Conservation (phyloP, 345 rosid species). For the Arabidopsis thaliana region DNA sequence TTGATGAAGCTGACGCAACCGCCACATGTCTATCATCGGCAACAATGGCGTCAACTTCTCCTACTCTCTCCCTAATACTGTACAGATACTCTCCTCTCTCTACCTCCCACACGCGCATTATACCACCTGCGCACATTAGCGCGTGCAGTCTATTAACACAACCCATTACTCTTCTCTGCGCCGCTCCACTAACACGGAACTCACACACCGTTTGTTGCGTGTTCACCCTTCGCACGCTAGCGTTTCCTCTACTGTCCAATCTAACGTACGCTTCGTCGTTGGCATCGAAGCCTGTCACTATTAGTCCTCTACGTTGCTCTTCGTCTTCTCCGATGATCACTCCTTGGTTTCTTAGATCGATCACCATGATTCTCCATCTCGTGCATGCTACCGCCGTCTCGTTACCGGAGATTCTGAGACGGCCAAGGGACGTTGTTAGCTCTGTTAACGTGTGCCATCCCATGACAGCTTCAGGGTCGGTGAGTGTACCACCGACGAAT, state of each 20-base stretch:
- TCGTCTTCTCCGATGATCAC: conserved; percentile 46
- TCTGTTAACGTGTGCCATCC: conserved; percentile 85
- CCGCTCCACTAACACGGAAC: conserved; percentile 48
- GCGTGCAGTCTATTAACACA: conserved; percentile 73
- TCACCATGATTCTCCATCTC: conserved; percentile 50
- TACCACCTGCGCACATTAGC: conserved; percentile 72
- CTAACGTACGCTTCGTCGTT: conserved; percentile 56
- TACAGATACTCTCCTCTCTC: conserved; percentile 56
- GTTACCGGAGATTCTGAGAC: conserved; percentile 58
- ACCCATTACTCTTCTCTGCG: conserved; percentile 53
- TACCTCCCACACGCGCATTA: conserved; percentile 64
- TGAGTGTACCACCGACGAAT: conserved; percentile 62
- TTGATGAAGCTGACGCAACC: conserved; percentile 51
- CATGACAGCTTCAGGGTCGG: conserved; percentile 68
- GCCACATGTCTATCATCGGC: conserved; percentile 83
- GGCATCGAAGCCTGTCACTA: conserved; percentile 58
- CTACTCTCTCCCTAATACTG: conserved; percentile 57
- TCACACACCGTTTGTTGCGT: conserved; percentile 56
- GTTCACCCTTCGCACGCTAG: conserved; percentile 59
- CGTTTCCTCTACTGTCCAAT: conserved; percentile 62
- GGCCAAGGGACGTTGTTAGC: conserved; percentile 65
- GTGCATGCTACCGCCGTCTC: conserved; percentile 83
- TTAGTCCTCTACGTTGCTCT: conserved; percentile 49
- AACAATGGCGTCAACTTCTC: conserved; percentile 61
- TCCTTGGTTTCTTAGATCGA: conserved; percentile 66